Percentiles rank a stretch among this genome's conserved stretches.
These are phyloP conservation scores for Erodium moschatum DNA, from an alignment of 441 rosid species.

Conservation along the genomic window DNA sequence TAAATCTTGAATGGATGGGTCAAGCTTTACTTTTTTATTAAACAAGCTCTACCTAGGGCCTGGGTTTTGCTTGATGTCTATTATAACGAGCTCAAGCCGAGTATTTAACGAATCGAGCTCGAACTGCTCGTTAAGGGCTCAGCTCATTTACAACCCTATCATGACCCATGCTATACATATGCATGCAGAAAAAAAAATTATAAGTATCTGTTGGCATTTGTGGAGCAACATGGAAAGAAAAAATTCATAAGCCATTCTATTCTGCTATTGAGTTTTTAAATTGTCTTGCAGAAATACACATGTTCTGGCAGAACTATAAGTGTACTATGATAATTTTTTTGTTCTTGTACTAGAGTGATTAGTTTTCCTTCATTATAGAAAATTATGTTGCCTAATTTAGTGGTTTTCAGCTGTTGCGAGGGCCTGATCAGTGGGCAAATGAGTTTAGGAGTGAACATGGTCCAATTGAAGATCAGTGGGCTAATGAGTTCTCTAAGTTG, in stretches of 20 bases:
- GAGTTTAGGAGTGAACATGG: constrained; percentile 64
- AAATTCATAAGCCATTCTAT: neutral
- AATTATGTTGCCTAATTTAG: constrained; percentile 18
- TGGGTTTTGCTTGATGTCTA: too few relatives aligned
- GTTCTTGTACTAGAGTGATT: neutral
- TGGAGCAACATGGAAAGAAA: constrained; percentile 1
- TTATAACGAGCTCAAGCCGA: too few relatives aligned
- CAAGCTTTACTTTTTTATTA: too few relatives aligned
- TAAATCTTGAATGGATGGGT: too few relatives aligned
- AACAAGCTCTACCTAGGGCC: too few relatives aligned
- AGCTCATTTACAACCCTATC: neutral
- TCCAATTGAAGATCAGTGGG: constrained; percentile 74
- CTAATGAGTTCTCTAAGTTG: constrained; percentile 86
- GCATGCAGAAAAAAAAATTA: neutral
- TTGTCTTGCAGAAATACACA: neutral
- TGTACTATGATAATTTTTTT: neutral
- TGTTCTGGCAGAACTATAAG: neutral
- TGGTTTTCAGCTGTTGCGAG: constrained; percentile 43
- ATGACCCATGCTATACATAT: neutral
- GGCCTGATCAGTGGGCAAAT: constrained; percentile 74
- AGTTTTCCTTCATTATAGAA: constrained; percentile 14
- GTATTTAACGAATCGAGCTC: too few relatives aligned
- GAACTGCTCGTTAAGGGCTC: too few relatives aligned
- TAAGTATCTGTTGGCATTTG: neutral
- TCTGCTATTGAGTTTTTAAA: neutral